phyloP scores from a whole-genome alignment of 176 grass and related monocot species.

The Zoysia japonica region DNA sequence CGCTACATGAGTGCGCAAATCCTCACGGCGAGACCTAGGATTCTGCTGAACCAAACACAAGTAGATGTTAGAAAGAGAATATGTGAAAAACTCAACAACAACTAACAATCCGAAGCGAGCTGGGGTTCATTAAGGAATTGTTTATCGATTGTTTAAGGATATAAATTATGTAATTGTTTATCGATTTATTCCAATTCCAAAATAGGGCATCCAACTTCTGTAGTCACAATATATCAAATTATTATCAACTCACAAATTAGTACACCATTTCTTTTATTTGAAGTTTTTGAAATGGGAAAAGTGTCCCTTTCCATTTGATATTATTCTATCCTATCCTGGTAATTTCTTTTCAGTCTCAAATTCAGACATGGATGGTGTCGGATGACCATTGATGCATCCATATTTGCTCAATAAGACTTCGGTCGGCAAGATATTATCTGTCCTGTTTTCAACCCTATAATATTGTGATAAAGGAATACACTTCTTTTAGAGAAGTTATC shows the following conservation, averaged over 20 bases:
- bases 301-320: not conserved
- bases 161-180: not conserved
- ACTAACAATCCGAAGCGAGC: no score
- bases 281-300: not conserved
- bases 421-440: no score
- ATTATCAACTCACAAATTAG: not conserved
- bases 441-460: not conserved
- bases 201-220: slow-evolving; percentile 6
- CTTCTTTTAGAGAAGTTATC: not conserved
- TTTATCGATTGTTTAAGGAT: not conserved
- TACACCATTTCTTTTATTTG: not conserved
- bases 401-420: no score
- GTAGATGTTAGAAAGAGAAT: slow-evolving; percentile 23
- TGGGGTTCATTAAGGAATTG: no score
- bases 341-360: no score
- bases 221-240: slow-evolving; percentile 17
- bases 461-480: not conserved
- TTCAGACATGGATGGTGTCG: no score
- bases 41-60: slow-evolving; percentile 66
- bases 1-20: slow-evolving; percentile 84
- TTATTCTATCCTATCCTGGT: not conserved
- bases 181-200: not conserved
- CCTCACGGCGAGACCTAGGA: slow-evolving; percentile 82
- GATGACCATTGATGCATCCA: no score
- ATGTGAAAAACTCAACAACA: no score